Conservation (phyloP, 768 basidiomycete species). For the Rhodosporidiobolus odoratus region DNA sequence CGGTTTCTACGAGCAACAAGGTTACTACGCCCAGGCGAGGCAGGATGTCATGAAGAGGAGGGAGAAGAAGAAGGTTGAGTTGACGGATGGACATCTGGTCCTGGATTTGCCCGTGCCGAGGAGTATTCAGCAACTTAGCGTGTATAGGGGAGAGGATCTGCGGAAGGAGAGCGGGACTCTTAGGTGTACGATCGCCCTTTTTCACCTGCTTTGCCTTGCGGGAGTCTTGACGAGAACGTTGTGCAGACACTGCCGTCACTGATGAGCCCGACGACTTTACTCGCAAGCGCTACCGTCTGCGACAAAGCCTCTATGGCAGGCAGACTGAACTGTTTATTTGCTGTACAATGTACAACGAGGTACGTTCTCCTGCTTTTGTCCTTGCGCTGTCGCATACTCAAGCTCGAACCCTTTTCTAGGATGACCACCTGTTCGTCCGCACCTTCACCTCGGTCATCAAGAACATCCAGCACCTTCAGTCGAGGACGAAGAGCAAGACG, state of each 20-base stretch:
- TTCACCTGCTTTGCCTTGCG: too few species aligned
- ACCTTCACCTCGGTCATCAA: conserved; percentile 45
- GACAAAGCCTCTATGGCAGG: conserved; percentile 71
- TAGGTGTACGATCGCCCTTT: conserved; percentile 57
- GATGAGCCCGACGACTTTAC: conserved; percentile 36
- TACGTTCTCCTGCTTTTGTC: background rate
- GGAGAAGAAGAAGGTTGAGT: conserved; percentile 31
- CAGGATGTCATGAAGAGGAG: conserved; percentile 21
- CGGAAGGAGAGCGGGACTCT: conserved; percentile 50
- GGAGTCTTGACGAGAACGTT: too few species aligned
- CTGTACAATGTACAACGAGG: conserved; percentile 81
- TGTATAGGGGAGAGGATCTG: conserved; percentile 60
- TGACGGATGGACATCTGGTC: conserved; percentile 81
- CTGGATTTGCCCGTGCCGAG: conserved; percentile 76
- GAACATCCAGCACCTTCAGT: conserved; percentile 45
- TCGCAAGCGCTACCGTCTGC: conserved; percentile 66
- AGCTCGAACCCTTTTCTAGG: background rate
- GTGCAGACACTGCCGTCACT: conserved; percentile 18
- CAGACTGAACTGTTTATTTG: conserved; percentile 79
- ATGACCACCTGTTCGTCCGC: conserved; percentile 19
- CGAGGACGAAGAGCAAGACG: conserved; percentile 43
- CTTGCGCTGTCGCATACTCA: background rate
- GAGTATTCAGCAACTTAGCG: conserved; percentile 67
- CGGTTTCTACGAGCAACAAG: conserved; percentile 10
- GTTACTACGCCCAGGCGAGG: conserved; percentile 9